Conservation (phyloP, 352 stramenopile species). For the Aphanomyces stellatus region DNA sequence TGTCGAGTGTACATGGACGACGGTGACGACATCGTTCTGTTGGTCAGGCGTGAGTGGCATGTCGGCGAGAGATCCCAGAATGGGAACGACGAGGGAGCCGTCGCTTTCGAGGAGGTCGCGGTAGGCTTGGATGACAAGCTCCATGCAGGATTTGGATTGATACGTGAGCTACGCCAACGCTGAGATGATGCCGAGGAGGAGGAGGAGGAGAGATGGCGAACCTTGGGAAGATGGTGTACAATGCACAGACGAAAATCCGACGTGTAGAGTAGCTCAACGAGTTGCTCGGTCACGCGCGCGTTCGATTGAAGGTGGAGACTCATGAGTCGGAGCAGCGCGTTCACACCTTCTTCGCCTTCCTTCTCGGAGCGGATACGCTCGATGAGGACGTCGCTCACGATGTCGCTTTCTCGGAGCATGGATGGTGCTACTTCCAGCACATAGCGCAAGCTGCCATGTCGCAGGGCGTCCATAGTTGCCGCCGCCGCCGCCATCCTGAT, state of each 20-base stretch:
- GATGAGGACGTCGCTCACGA: slow-evolving; percentile 28
- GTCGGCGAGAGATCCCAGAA: slow-evolving; percentile 67
- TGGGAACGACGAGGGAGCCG: slow-evolving; percentile 59
- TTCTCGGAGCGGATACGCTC: slow-evolving; percentile 50
- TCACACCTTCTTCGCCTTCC: slow-evolving; percentile 59
- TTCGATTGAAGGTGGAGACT: slow-evolving; percentile 65
- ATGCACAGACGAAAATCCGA: slow-evolving; percentile 63
- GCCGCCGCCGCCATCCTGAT: background rate
- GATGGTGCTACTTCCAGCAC: slow-evolving; percentile 10
- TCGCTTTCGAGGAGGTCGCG: slow-evolving; percentile 70
- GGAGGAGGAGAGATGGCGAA: slow-evolving; percentile 6
- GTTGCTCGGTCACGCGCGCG: slow-evolving; percentile 59
- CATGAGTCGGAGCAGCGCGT: slow-evolving; percentile 62
- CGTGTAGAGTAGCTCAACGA: slow-evolving; percentile 60
- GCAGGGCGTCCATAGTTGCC: background rate
- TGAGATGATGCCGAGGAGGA: background rate
- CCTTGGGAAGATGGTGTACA: slow-evolving; percentile 75
- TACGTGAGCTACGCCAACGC: slow-evolving; percentile 49
- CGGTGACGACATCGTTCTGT: slow-evolving; percentile 54
- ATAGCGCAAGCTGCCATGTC: slow-evolving; percentile 8
- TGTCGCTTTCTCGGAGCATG: background rate
- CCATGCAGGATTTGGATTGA: slow-evolving; percentile 67
- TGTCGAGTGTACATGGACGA: slow-evolving; percentile 37
- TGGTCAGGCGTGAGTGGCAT: slow-evolving; percentile 52
- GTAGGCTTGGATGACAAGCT: slow-evolving; percentile 65